phyloP scores from a whole-genome alignment of 352 stramenopile species.

The Globisporangium cylindrosporum region DNA sequence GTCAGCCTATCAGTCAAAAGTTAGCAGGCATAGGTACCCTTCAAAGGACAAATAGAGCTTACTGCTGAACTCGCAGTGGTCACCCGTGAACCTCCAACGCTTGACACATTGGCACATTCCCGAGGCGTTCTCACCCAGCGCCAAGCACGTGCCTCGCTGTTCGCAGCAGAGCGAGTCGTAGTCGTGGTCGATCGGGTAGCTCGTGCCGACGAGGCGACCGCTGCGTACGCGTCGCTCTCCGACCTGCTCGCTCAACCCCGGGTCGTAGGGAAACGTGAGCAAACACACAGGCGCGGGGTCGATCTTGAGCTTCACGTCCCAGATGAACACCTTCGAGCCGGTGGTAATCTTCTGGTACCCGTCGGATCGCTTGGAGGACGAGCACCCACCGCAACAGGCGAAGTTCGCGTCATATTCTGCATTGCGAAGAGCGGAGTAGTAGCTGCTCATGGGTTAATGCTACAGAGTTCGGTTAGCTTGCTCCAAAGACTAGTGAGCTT shows the following conservation, averaged over 20 bases:
- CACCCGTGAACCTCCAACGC: conserved; percentile 61
- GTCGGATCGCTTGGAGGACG: conserved; percentile 47
- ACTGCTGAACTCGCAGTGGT: conserved; percentile 68
- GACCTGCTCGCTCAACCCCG: conserved; percentile 48
- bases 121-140: conserved; percentile 53
- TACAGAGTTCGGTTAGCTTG: background rate
- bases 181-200: conserved; percentile 73
- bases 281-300: conserved; percentile 36
- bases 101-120: conserved; percentile 64
- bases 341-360: conserved; percentile 44
- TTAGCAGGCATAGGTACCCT: background rate
- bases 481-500: background rate
- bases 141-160: conserved; percentile 45
- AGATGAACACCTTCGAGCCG: conserved; percentile 61
- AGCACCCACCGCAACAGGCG: conserved; percentile 69
- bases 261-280: conserved; percentile 64
- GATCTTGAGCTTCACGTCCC: conserved; percentile 63
- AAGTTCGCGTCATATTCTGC: conserved; percentile 46
- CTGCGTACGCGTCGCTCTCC: conserved; percentile 60
- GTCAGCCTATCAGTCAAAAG: background rate
- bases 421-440: background rate
- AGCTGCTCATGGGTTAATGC: conserved; percentile 1
- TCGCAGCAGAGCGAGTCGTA: conserved; percentile 67
- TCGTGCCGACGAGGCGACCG: conserved; percentile 52
- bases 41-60: conserved; percentile 8